Conservation (phyloP, 805 yeast species). For the Candida koratica region DNA sequence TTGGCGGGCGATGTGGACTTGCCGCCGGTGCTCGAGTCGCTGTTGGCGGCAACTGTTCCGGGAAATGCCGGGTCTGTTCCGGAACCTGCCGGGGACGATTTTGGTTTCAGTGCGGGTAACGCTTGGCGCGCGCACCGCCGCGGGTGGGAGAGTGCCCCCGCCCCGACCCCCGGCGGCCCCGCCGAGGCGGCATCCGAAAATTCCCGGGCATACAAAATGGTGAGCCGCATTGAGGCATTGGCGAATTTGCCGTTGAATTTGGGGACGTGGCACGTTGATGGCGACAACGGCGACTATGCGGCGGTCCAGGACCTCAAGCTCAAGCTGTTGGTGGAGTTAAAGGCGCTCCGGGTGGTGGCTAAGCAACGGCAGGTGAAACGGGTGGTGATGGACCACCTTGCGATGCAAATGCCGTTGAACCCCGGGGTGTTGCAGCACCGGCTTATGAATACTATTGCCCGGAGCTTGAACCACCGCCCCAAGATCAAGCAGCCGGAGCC, state of each 20-base stretch:
- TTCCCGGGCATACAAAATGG: slow-evolving; percentile 49
- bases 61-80: slow-evolving; percentile 4
- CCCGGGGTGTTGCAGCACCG: slow-evolving; percentile 51
- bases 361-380: slow-evolving; percentile 71
- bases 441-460: slow-evolving; percentile 59
- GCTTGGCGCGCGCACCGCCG: too few species aligned
- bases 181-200: slow-evolving; percentile 46
- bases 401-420: slow-evolving; percentile 52
- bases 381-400: slow-evolving; percentile 48
- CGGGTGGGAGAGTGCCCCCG: slow-evolving; percentile 41
- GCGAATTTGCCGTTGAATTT: slow-evolving; percentile 67
- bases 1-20: slow-evolving; percentile 63
- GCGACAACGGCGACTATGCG: slow-evolving; percentile 26
- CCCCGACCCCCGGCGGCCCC: slow-evolving; percentile 17
- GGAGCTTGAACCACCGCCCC: slow-evolving; percentile 64
- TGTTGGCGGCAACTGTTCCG: slow-evolving; percentile 26
- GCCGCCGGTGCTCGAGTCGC: slow-evolving; percentile 48
- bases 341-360: slow-evolving; percentile 58
- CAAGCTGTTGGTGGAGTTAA: slow-evolving; percentile 66
- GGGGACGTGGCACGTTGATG: slow-evolving; percentile 45
- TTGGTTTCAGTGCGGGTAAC: slow-evolving; percentile 34
- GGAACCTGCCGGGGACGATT: slow-evolving; percentile 4
- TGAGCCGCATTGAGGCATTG: slow-evolving; percentile 54
- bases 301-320: slow-evolving; percentile 53
- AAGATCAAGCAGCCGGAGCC: slow-evolving; percentile 72